A percentile compares a stretch with the other conserved stretches of the same genome.
phyloP scores from a whole-genome alignment of 495 filamentous ascomycete genomes.

The Hypoxylon lenormandii region DNA sequence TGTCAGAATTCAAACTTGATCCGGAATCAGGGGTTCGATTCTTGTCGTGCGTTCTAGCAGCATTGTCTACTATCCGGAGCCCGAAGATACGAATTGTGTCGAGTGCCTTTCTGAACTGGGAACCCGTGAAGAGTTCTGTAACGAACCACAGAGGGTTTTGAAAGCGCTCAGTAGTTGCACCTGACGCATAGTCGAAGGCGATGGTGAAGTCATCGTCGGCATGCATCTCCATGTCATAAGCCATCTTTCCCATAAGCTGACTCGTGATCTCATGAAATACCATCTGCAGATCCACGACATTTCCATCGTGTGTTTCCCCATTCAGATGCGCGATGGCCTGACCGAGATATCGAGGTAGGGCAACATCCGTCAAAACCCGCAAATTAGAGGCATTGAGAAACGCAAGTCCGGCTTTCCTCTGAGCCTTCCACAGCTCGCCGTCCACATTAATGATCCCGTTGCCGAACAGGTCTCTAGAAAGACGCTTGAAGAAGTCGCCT shows the following conservation, averaged over 20 bases:
- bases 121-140: slow-evolving; percentile 65
- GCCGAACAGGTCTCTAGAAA: slow-evolving; percentile 71
- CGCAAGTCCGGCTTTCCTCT: slow-evolving; percentile 68
- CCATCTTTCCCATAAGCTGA: slow-evolving; percentile 70
- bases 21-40: neutral
- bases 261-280: slow-evolving; percentile 71
- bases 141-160: slow-evolving; percentile 71
- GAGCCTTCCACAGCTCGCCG: slow-evolving; percentile 69
- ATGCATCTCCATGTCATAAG: slow-evolving; percentile 73
- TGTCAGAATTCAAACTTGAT: slow-evolving; percentile 35
- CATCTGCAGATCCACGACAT: slow-evolving; percentile 63
- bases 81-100: slow-evolving; percentile 64
- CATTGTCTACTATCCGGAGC: slow-evolving; percentile 62
- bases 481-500: slow-evolving; percentile 67
- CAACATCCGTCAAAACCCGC: slow-evolving; percentile 66
- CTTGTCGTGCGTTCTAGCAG: slow-evolving; percentile 51
- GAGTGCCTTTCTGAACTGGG: slow-evolving; percentile 60
- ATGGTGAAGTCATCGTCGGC: slow-evolving; percentile 66
- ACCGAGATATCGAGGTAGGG: slow-evolving; percentile 63
- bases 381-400: slow-evolving; percentile 70
- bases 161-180: slow-evolving; percentile 68
- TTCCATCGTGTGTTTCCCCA: slow-evolving; percentile 30
- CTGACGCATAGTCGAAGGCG: slow-evolving; percentile 70
- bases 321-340: slow-evolving; percentile 56
- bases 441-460: slow-evolving; percentile 74